Percentiles rank a stretch among this genome's conserved stretches.
Conservation (phyloP, 169 alveolate genomes). For the Besnoitia besnoiti region DNA sequence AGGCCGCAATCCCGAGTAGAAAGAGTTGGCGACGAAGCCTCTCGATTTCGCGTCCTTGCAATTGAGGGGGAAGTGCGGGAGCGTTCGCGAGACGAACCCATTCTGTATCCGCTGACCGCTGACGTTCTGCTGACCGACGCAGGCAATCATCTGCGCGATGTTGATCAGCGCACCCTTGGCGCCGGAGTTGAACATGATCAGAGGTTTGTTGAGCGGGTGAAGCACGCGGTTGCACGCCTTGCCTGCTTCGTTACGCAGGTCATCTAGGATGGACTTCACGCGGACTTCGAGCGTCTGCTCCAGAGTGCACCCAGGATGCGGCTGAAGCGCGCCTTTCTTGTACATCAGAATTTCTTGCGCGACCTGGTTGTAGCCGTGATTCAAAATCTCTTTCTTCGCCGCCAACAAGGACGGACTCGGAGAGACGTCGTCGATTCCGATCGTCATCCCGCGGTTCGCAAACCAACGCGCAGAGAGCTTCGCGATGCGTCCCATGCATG, state of each 20-base stretch:
- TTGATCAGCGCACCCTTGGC: conserved; percentile 98
- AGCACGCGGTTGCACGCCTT: conserved; percentile 89
- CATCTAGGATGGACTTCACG: conserved; percentile 90
- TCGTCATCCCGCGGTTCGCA: conserved; percentile 96
- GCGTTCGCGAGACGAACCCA: conserved; percentile 96
- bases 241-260: conserved; percentile 94
- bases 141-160: conserved; percentile 98
- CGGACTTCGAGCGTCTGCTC: conserved; percentile 95
- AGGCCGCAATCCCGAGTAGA: conserved; percentile 91
- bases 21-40: conserved; percentile 97
- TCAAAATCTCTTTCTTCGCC: conserved; percentile 76
- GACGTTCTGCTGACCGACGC: conserved; percentile 99
- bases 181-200: conserved; percentile 97
- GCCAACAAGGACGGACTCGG: conserved; percentile 79
- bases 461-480: conserved; percentile 96
- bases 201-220: conserved; percentile 91
- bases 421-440: conserved; percentile 98
- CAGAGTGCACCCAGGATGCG: conserved; percentile 95
- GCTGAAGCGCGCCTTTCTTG: conserved; percentile 87
- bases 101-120: conserved; percentile 94
- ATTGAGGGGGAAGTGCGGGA: conserved; percentile 96
- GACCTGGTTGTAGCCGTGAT: conserved; percentile 88
- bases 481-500: conserved; percentile 95
- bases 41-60: conserved; percentile 94
- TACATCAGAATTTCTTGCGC: conserved; percentile 85